Conservation (phyloP, 2,329 filamentous ascomycete genomes). For the Graphiopsis chlorocephala region DNA sequence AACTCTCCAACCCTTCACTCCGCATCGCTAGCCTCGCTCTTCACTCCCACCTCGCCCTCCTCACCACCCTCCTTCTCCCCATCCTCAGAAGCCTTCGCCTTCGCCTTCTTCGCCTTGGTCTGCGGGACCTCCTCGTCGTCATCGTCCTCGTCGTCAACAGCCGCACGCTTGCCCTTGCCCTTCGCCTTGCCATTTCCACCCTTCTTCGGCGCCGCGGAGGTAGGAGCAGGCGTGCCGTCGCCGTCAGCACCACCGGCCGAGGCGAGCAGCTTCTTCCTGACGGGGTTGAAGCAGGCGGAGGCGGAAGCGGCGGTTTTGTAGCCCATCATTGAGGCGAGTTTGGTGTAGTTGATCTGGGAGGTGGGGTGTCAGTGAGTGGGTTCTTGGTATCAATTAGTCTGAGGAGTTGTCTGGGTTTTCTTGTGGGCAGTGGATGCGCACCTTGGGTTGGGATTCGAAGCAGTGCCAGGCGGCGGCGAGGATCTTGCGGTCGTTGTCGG, state of each 20-base stretch:
- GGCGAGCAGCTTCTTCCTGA: slow-evolving; percentile 22
- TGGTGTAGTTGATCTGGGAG: slow-evolving; percentile 22
- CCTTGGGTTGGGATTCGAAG: slow-evolving; percentile 9
- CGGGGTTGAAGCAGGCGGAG: slow-evolving; percentile 18
- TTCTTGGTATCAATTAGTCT: not conserved
- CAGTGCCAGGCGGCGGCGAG: slow-evolving; percentile 12
- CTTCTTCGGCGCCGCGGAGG: not conserved
- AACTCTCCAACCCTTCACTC: not conserved
- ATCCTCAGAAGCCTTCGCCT: not conserved
- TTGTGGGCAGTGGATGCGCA: not conserved
- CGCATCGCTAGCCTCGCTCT: not conserved
- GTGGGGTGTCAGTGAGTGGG: not conserved
- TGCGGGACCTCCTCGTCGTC: slow-evolving; percentile 22
- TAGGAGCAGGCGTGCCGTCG: not conserved
- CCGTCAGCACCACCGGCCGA: not conserved
- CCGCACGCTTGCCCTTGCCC: not conserved
- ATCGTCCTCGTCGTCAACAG: not conserved
- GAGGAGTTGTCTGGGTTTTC: not conserved
- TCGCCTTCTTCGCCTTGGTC: slow-evolving; percentile 15
- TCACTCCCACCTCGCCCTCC: not conserved
- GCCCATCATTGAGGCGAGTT: slow-evolving; percentile 21
- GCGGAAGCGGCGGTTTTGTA: slow-evolving; percentile 21
- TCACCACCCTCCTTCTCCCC: not conserved
- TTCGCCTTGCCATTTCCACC: not conserved
- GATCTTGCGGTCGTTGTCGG: slow-evolving; percentile 12